Evolutionary conservation across 1,284 basidiomycete species (phyloP).

Genomic region (Irpex sp.): DNA sequence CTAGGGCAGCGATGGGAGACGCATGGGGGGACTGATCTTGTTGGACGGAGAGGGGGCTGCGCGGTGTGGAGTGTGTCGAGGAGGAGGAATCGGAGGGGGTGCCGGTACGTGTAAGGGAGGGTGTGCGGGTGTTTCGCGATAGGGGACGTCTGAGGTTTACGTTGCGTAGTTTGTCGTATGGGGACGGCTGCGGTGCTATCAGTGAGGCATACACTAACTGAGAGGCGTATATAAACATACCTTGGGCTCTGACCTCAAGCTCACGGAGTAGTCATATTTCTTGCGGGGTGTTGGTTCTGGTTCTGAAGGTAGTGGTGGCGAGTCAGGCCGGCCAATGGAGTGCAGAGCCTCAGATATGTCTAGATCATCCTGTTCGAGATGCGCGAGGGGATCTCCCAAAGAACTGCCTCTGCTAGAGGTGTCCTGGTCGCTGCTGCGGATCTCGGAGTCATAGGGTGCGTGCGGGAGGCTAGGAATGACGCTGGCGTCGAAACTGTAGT

Average conservation of each 20-base stretch:
- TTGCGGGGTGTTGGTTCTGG: conserved; percentile 35
- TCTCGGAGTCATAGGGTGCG: conserved; percentile 33
- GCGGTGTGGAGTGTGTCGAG: conserved; percentile 55
- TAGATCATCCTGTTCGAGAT: conserved; percentile 33
- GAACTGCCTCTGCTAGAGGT: conserved; percentile 36
- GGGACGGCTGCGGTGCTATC: conserved; percentile 46
- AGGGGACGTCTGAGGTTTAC: conserved; percentile 51
- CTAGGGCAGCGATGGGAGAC: conserved; percentile 43
- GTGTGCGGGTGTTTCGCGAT: conserved; percentile 53
- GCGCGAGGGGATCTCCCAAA: conserved; percentile 46
- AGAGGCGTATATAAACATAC: conserved; percentile 31
- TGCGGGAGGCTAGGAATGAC: conserved; percentile 48
- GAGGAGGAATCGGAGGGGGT: conserved; percentile 60
- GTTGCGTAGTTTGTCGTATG: conserved; percentile 62
- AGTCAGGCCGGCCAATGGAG: conserved; percentile 51
- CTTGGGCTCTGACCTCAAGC: conserved; percentile 59
- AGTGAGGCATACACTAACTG: not conserved
- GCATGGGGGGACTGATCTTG: conserved; percentile 31
- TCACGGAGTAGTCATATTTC: conserved; percentile 55
- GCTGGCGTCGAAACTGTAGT: conserved; percentile 56
- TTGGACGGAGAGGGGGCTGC: conserved; percentile 42
- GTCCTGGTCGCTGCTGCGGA: conserved; percentile 34
- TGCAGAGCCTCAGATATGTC: conserved; percentile 57
- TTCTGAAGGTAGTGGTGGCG: conserved; percentile 32
- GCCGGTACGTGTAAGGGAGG: conserved; percentile 57